Percentiles rank a stretch among this genome's conserved stretches.
phyloP scores from a whole-genome alignment of 1,284 basidiomycete genomes.

The Leccinum fuscescens region DNA sequence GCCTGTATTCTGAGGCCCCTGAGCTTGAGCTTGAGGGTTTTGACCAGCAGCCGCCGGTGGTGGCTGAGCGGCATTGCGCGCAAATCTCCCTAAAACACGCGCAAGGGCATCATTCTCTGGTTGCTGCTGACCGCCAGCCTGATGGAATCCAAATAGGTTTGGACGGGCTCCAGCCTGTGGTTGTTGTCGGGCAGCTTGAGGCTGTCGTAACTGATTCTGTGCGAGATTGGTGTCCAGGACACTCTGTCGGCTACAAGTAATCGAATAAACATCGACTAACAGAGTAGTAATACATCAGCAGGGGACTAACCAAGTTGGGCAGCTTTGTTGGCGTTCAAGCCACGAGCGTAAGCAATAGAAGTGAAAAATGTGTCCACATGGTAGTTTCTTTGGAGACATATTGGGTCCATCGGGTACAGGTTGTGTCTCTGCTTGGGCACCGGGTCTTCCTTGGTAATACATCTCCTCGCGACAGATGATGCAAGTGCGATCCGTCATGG shows the following conservation, averaged over 20 bases:
- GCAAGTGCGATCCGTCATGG: conserved; percentile 87
- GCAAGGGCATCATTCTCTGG: conserved; percentile 37
- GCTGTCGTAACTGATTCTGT: conserved; percentile 33
- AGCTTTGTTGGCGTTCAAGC: conserved; percentile 95
- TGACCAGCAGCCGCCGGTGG: conserved; percentile 22
- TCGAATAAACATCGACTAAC: conserved; percentile 10
- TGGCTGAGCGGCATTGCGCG: conserved; percentile 39
- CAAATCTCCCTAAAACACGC: conserved; percentile 50
- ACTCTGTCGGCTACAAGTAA: conserved; percentile 67
- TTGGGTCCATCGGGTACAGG: conserved; percentile 72
- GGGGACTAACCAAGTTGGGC: conserved; percentile 87
- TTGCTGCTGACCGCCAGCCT: conserved; percentile 30
- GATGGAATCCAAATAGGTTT: conserved; percentile 30
- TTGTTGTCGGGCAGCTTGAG: conserved; percentile 38
- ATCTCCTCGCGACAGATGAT: conserved; percentile 99
- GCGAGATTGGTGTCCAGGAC: conserved; percentile 62
- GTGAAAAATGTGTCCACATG: conserved; percentile 97
- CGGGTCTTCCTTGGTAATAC: conserved; percentile 46
- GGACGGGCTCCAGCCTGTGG: conserved; percentile 31
- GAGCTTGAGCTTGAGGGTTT: conserved; percentile 14
- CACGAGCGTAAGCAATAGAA: conserved; percentile 96
- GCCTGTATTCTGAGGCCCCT: conserved; percentile 24
- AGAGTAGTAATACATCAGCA: conserved; percentile 9
- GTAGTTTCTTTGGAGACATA: conserved; percentile 93
- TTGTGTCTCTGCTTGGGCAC: conserved; percentile 32